Evolutionary conservation across 2,329 filamentous ascomycete genomes (phyloP), one percentile per base, ranked within the genome.

Genomic region (Diaporthe humulicola): DNA sequence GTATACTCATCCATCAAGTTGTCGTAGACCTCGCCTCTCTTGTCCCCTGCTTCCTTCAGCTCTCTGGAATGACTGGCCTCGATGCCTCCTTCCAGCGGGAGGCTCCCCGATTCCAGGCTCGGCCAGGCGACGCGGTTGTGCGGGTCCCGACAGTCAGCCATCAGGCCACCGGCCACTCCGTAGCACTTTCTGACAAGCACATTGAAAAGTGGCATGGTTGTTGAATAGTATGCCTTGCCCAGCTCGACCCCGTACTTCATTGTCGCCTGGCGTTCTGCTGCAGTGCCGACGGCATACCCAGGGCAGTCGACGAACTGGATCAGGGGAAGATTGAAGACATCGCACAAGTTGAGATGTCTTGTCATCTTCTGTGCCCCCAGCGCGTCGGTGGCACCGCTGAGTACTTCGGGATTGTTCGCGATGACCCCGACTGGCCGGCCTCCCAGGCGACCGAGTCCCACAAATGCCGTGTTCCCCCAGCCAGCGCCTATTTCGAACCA

Each of bases 401-500:
- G 89, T 28, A 90, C 86, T 80, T 93, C 91, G 76, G 89, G 90
- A 76, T 93, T 91, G 56, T 90, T 83, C 0, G 88, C 89, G 6
- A 92, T 85, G 2, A 93, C 87, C 0, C 91, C 91, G 4, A 92
- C 86, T 0, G 90, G 89, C 28, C 83, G 84, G 1, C 91, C 91
- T 19, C 83, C 86, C 1, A 93, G 81, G 8, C 91, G 84, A 1
- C 90, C 91, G 0, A 93, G 85, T 0, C 91, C 91, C 10, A 89
- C 86, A 48, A 93, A 91, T 0, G 89, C 87, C 0, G 90, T 92
- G 2, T 86, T 88, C 6, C 91, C 91, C 91, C 91, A 93, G 1
- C 92, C 84, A 0, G 86, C 80, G 5, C 91, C 91, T 61, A 93
- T 93, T 76, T 93, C 91, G 80, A 93, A 93, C 85, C 89, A 93